These are phyloP conservation scores for Pistacia integerrima DNA, from an alignment of 345 rosid species.

Conservation along the genomic window DNA sequence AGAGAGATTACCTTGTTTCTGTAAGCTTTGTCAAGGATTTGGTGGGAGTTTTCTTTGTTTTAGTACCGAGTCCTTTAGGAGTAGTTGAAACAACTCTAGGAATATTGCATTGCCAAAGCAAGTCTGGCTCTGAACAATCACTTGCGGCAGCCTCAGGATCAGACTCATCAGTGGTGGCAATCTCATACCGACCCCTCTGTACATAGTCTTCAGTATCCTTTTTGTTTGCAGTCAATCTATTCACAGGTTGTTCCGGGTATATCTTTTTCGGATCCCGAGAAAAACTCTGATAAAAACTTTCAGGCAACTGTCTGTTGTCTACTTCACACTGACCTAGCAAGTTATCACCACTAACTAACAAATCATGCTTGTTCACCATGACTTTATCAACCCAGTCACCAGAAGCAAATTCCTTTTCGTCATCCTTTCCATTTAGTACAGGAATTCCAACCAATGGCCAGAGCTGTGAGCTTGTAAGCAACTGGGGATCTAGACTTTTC, in stretches of 20 bases:
- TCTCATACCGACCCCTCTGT: constrained; percentile 40
- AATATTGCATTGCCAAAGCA: constrained; percentile 53
- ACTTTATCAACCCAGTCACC: constrained; percentile 80
- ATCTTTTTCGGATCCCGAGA: constrained; percentile 37
- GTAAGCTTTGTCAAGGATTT: constrained; percentile 43
- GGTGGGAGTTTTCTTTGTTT: constrained; percentile 55
- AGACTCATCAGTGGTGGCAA: constrained; percentile 46
- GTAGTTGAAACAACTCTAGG: constrained; percentile 43
- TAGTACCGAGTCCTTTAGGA: constrained; percentile 40
- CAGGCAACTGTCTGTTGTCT: constrained; percentile 42
- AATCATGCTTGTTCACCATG: constrained; percentile 57
- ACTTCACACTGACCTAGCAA: constrained; percentile 34
- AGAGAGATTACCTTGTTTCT: constrained; percentile 47
- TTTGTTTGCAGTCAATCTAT: constrained; percentile 30
- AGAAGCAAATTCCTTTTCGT: constrained; percentile 53
- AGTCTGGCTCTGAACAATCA: constrained; percentile 77
- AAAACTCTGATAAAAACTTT: constrained; percentile 26
- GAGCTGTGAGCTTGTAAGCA: constrained; percentile 56
- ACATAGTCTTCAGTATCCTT: constrained; percentile 50
- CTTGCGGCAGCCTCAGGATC: constrained; percentile 70
- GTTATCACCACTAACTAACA: constrained; percentile 41
- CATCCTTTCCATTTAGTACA: constrained; percentile 43
- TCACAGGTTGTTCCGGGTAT: constrained; percentile 38
- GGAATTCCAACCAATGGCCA: constrained; percentile 58
- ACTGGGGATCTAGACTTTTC: constrained; percentile 64